These are phyloP conservation scores for Chlorella sorokiniana DNA, from an alignment of 139 green algal species.

Conservation along the genomic window DNA sequence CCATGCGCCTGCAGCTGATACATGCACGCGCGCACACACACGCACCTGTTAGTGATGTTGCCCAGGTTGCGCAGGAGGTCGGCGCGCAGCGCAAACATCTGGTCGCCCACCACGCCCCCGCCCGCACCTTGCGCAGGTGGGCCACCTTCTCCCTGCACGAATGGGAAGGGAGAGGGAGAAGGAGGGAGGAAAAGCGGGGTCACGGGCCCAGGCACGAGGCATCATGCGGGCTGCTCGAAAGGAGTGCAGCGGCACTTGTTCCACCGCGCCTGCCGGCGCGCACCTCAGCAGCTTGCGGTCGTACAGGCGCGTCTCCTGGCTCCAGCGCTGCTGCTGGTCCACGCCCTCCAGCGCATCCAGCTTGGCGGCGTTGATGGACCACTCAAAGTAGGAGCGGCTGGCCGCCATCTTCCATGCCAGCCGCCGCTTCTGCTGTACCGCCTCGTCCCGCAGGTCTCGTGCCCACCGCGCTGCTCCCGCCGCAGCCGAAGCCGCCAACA, in stretches of 20 bases:
- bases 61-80: conserved; percentile 96
- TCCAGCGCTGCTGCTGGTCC: conserved; percentile 31
- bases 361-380: conserved; percentile 64
- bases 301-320: conserved; percentile 68
- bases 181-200: background rate
- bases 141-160: conserved; percentile 50
- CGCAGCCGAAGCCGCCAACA: conserved; percentile 33
- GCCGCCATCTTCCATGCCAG: conserved; percentile 33
- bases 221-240: no score
- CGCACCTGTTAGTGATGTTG: conserved; percentile 84
- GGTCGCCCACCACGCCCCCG: conserved; percentile 71
- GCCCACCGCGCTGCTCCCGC: conserved; percentile 19
- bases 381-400: conserved; percentile 67
- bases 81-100: conserved; percentile 88
- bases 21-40: background rate
- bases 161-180: background rate
- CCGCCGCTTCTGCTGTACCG: conserved; percentile 33
- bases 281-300: conserved; percentile 82
- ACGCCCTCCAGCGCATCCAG: conserved; percentile 59
- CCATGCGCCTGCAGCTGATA: background rate
- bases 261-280: background rate
- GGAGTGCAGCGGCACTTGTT: conserved; percentile 31
- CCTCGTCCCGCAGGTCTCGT: conserved; percentile 49
- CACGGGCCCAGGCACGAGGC: background rate
- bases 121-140: conserved; percentile 64